Evolutionary conservation across 192 early-diverging fungal genomes (phyloP).

Genomic region (Coemansia sp.): DNA sequence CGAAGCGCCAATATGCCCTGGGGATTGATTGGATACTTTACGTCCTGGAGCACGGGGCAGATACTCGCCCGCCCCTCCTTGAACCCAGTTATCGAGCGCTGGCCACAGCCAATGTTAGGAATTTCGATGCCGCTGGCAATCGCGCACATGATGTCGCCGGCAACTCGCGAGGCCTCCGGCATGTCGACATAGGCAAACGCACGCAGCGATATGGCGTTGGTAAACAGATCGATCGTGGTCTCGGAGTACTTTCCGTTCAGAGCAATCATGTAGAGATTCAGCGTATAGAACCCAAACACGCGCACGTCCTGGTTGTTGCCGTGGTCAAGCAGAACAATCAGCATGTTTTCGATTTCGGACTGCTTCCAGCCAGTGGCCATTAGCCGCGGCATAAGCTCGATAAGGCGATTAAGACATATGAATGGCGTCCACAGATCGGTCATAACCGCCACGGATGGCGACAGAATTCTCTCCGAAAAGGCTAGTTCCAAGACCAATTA

Average conservation of each 20-base stretch:
- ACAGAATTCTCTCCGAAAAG: constrained; percentile 31
- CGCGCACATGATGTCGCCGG: constrained; percentile 36
- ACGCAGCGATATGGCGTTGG: constrained; percentile 31
- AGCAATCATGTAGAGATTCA: constrained; percentile 30
- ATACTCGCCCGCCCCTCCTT: constrained; percentile 30
- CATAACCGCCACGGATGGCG: constrained; percentile 14
- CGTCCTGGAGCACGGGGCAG: constrained; percentile 40
- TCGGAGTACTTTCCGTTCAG: constrained; percentile 17
- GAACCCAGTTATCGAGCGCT: constrained; percentile 37
- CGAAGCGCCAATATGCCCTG: constrained; percentile 36
- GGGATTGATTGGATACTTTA: constrained; percentile 29
- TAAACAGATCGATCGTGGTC: constrained; percentile 28
- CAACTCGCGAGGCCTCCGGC: constrained; percentile 31
- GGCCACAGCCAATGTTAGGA: constrained; percentile 39
- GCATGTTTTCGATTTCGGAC: constrained; percentile 38
- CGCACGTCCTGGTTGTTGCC: constrained; percentile 48
- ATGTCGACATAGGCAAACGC: constrained; percentile 38
- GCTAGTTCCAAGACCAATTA: constrained; percentile 6
- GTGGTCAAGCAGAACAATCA: constrained; percentile 43
- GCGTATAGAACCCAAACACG: constrained; percentile 24
- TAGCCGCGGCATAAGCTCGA: constrained; percentile 33
- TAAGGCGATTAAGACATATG: constrained; percentile 15
- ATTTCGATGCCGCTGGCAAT: constrained; percentile 31
- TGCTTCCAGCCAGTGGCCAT: constrained; percentile 34
- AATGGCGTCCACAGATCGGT: constrained; percentile 22